These are phyloP conservation scores for Citrus unshiu DNA, from an alignment of 345 rosid genomes.

Conservation along the genomic window DNA sequence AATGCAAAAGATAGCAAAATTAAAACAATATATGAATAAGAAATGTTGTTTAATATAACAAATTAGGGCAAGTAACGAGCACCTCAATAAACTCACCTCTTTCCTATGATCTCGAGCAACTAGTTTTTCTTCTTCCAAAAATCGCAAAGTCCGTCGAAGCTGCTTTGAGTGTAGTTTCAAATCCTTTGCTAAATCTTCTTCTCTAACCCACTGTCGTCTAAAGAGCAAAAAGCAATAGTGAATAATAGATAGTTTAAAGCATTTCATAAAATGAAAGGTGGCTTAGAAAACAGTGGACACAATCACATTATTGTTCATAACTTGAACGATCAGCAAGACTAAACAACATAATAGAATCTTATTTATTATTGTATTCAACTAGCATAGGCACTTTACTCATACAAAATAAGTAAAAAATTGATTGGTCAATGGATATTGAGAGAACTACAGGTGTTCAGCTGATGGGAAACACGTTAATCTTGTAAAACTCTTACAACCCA, in stretches of 20 bases:
- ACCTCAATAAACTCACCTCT: constrained; percentile 48
- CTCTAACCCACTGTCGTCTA: constrained; percentile 93
- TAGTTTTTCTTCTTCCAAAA: constrained; percentile 79
- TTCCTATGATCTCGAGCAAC: constrained; percentile 72
- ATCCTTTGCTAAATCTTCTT: constrained; percentile 93
- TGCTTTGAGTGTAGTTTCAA: constrained; percentile 77
- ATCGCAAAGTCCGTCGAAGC: constrained; percentile 61
- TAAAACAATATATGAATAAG: not conserved
- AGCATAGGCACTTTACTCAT: not conserved
- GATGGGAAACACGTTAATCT: too few relatives aligned
- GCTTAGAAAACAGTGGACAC: not conserved
- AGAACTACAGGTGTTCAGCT: not conserved
- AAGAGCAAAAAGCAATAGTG: not conserved
- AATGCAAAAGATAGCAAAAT: not conserved
- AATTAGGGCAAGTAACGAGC: not conserved
- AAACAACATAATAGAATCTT: not conserved
- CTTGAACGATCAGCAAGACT: not conserved
- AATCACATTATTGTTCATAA: not conserved
- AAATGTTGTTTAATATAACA: not conserved
- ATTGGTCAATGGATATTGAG: not conserved
- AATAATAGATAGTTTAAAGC: not conserved
- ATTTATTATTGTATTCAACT: not conserved
- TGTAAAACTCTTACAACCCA: not conserved
- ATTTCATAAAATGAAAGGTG: not conserved
- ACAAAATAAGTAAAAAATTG: not conserved